These are phyloP conservation scores for Hemisphaericaspora nanyangensis DNA, from an alignment of 805 yeast species.

Conservation along the genomic window DNA sequence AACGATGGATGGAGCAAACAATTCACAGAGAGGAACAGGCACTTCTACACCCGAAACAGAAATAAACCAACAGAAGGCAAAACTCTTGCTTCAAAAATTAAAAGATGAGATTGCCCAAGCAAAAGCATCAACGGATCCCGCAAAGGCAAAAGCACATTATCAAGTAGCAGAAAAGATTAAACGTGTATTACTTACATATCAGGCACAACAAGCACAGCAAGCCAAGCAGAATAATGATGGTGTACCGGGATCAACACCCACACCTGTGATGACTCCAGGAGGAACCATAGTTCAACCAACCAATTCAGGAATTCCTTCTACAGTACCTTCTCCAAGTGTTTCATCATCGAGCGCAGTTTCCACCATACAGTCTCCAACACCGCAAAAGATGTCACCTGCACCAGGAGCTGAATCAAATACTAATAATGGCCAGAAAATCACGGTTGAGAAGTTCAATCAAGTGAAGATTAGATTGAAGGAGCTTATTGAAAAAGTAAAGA, in stretches of 20 bases:
- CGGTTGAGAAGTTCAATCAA: constrained; percentile 38
- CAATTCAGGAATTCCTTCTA: background rate
- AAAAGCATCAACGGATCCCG: constrained; percentile 51
- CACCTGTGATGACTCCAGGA: background rate
- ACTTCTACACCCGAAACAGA: constrained; percentile 16
- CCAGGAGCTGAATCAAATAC: background rate
- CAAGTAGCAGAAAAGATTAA: constrained; percentile 62
- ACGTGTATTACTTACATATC: constrained; percentile 54
- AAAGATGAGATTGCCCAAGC: constrained; percentile 60
- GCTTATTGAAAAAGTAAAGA: constrained; percentile 39
- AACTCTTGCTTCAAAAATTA: constrained; percentile 57
- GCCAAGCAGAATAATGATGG: constrained; percentile 2
- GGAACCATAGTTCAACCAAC: constrained; percentile 3
- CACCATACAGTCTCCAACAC: constrained; percentile 16
- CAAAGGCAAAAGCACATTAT: constrained; percentile 59
- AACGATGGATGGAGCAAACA: background rate
- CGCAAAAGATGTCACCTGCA: constrained; percentile 6
- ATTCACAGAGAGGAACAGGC: constrained; percentile 1
- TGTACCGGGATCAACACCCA: background rate
- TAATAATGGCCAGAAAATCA: constrained; percentile 16
- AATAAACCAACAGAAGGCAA: constrained; percentile 47
- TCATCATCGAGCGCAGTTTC: constrained; percentile 20
- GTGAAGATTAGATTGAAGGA: constrained; percentile 45
- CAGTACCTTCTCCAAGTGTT: background rate
- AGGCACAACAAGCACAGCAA: constrained; percentile 39